These are phyloP conservation scores for Brasilioporus rufonigricans DNA, from an alignment of 768 basidiomycete species.

Conservation along the genomic window DNA sequence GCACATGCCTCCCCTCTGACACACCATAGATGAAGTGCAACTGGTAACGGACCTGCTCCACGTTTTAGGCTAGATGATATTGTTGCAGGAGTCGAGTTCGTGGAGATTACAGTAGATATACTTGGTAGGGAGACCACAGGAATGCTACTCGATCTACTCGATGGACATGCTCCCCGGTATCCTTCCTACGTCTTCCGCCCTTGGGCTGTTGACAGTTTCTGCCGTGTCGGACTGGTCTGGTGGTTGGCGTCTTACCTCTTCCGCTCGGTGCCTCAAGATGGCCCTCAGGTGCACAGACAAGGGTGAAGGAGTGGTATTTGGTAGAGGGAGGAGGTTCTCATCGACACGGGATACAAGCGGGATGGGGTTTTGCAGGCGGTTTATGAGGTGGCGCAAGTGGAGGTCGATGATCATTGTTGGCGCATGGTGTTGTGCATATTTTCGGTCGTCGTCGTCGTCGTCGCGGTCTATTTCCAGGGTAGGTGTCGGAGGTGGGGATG, in stretches of 20 bases:
- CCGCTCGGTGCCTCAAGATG: slow-evolving; percentile 47
- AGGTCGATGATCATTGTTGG: slow-evolving; percentile 62
- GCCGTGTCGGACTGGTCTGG: slow-evolving; percentile 21
- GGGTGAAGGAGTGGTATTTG: slow-evolving; percentile 57
- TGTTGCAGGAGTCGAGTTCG: background rate
- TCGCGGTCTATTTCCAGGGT: slow-evolving; percentile 24
- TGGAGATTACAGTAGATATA: slow-evolving; percentile 21
- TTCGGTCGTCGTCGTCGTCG: slow-evolving; percentile 12
- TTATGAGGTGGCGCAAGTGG: slow-evolving; percentile 49
- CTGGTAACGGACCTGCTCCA: slow-evolving; percentile 36
- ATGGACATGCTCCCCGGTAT: slow-evolving; percentile 32
- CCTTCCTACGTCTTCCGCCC: slow-evolving; percentile 40
- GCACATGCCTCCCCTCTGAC: background rate
- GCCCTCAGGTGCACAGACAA: slow-evolving; percentile 48
- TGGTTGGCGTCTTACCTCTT: slow-evolving; percentile 38
- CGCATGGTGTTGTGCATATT: slow-evolving; percentile 24
- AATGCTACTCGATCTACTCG: slow-evolving; percentile 22
- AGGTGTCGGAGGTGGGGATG: slow-evolving; percentile 20
- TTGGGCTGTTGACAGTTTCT: slow-evolving; percentile 26
- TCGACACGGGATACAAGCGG: slow-evolving; percentile 32
- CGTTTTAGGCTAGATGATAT: background rate
- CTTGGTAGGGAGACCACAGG: background rate
- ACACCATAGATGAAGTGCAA: slow-evolving; percentile 51
- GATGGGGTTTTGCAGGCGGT: slow-evolving; percentile 55
- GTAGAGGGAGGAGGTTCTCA: slow-evolving; percentile 49